Base-by-base conservation (phyloP, 1,284 basidiomycete species). In the Cutaneotrichosporon mucoides region DNA sequence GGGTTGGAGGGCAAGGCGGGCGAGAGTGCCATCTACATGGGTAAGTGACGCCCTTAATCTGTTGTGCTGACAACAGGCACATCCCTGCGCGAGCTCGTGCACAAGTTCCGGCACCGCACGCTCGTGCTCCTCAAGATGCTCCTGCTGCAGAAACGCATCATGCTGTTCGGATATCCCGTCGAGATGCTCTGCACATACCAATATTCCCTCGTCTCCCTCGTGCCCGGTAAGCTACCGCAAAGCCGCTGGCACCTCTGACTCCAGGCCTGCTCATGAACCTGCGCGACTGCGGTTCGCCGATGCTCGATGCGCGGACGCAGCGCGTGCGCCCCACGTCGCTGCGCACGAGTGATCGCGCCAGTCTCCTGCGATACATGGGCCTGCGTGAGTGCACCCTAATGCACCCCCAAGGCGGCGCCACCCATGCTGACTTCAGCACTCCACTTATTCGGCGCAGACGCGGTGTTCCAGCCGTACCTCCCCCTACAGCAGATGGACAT, bases 391-490 rank as follows among this genome's bases (percentile, higher is more conserved):
- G 24, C 24, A 24, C 24, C 24, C 24, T 24, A 24, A 24, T 24
- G 24, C 24, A 24, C 24, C 24, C 24, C 24, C 24, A 24, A 24
- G 24, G 24, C 24, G 24, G 24, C 24, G 24, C 24, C 24, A 24
- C 24, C 24, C 24, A 24, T 24, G 24, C 55, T 61, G 34, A 41
- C 44, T 12, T 6, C 60, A 76, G 73, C 75, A 7, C 60, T 76
- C 35, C 69, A 75, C 53, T 74, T 92, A 24, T 93, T 93, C 63
- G 90, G 90, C 58, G 87, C 88, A 86, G 90, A 92, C 66, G 84
- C 92, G 2, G 94, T 98, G 80, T 99, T 99, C 80, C 95, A 99
- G 77, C 96, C 95, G 1, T 99, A 98, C 77, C 82, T 99, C 24
- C 95, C 95, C 0, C 77, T 99, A 7, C 95, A 99, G 76, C 94